Conservation (phyloP, 2,329 filamentous ascomycete genomes). For the Epichloe sibirici region DNA sequence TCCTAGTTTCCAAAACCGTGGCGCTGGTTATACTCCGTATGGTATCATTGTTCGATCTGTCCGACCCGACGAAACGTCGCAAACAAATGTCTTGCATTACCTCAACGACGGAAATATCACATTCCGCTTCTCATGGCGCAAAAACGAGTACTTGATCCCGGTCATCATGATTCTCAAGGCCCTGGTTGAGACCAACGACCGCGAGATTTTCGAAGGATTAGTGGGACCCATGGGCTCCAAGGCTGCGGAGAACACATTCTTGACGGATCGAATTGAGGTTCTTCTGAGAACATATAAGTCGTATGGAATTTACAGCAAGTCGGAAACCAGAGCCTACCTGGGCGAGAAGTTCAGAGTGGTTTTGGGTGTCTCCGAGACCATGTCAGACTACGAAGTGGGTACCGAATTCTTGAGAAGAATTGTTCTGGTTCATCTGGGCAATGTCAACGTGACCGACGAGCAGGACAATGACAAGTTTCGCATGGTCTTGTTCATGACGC, state of each 20-base stretch:
- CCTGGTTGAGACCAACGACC: slow-evolving; percentile 87
- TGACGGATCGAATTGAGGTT: slow-evolving; percentile 88
- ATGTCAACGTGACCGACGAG: slow-evolving; percentile 67
- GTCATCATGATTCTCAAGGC: slow-evolving; percentile 96
- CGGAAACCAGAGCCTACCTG: slow-evolving; percentile 73
- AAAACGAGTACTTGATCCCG: slow-evolving; percentile 92
- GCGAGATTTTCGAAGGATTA: slow-evolving; percentile 89
- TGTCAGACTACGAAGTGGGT: slow-evolving; percentile 80
- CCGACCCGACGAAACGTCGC: slow-evolving; percentile 92
- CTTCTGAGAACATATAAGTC: slow-evolving; percentile 86
- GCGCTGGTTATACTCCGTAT: slow-evolving; percentile 74
- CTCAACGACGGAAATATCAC: slow-evolving; percentile 91
- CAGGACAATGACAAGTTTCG: slow-evolving; percentile 90
- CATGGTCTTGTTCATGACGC: slow-evolving; percentile 87
- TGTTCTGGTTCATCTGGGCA: slow-evolving; percentile 83
- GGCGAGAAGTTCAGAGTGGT: slow-evolving; percentile 87
- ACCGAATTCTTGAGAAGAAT: slow-evolving; percentile 84
- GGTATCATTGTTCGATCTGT: slow-evolving; percentile 88
- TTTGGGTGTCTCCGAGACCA: slow-evolving; percentile 69
- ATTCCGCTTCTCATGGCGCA: slow-evolving; percentile 95
- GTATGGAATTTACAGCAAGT: slow-evolving; percentile 71
- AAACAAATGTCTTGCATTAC: slow-evolving; percentile 95
- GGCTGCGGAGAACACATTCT: slow-evolving; percentile 75
- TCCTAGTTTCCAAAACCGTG: slow-evolving; percentile 79
- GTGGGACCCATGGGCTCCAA: slow-evolving; percentile 68